Conservation (phyloP, 2,329 filamentous ascomycete species). For the Fusarium chlamydosporum region DNA sequence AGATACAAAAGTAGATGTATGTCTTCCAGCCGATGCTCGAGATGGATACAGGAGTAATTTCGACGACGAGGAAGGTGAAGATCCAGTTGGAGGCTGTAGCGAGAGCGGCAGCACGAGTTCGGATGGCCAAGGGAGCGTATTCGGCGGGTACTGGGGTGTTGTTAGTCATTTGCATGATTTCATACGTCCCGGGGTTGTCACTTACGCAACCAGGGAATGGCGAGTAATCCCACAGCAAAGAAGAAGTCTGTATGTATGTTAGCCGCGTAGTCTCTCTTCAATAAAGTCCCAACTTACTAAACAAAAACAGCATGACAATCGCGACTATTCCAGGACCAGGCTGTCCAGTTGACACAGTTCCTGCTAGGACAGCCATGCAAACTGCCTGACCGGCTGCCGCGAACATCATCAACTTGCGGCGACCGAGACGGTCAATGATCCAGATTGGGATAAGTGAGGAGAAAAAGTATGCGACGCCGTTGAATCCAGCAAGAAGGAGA, state of each 20-base stretch:
- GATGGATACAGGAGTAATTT: slow-evolving; percentile 58
- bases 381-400: slow-evolving; percentile 54
- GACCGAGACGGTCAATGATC: slow-evolving; percentile 61
- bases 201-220: slow-evolving; percentile 56
- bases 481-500: slow-evolving; percentile 67
- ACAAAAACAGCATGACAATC: slow-evolving; percentile 61
- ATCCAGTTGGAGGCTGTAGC: slow-evolving; percentile 58
- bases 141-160: slow-evolving; percentile 57
- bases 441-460: slow-evolving; percentile 52
- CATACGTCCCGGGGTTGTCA: background rate
- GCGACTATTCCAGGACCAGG: slow-evolving; percentile 59
- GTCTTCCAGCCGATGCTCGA: slow-evolving; percentile 56
- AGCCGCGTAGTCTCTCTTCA: background rate
- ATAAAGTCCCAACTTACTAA: slow-evolving; percentile 42
- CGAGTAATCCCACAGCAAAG: slow-evolving; percentile 59
- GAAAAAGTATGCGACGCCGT: slow-evolving; percentile 58
- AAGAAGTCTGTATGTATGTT: slow-evolving; percentile 53
- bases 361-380: slow-evolving; percentile 64
- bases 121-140: slow-evolving; percentile 59
- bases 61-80: slow-evolving; percentile 57
- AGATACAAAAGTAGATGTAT: slow-evolving; percentile 57
- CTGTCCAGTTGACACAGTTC: slow-evolving; percentile 58
- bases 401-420: slow-evolving; percentile 71
- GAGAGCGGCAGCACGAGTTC: slow-evolving; percentile 57
- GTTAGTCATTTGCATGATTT: slow-evolving; percentile 13